A percentile compares a stretch with the other conserved stretches of the same genome.
phyloP scores from a whole-genome alignment of 73 alveolate species.

The Tetrahymena thermophila region DNA sequence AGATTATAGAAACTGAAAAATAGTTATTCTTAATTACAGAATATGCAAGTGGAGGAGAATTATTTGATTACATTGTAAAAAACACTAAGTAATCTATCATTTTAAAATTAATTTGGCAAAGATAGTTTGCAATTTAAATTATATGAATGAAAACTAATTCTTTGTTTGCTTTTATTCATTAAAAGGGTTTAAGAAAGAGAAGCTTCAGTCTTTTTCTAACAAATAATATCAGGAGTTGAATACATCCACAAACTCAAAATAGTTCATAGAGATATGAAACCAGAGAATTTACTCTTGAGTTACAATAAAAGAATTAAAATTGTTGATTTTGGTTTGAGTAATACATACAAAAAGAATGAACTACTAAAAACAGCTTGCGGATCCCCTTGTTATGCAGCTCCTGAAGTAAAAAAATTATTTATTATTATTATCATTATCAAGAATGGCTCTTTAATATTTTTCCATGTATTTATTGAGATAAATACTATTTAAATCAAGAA shows the following conservation, averaged over 20 bases:
- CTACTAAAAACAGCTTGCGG: conserved; percentile 81
- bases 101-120: neutral
- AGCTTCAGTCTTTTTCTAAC: conserved; percentile 69
- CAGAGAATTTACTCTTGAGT: conserved; percentile 81
- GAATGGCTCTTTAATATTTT: too few relatives aligned
- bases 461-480: too few relatives aligned
- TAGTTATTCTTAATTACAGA: conserved; percentile 71
- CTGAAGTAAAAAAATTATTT: conserved; percentile 35
- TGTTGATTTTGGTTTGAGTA: conserved; percentile 87
- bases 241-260: conserved; percentile 69
- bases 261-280: conserved; percentile 86
- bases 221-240: conserved; percentile 79
- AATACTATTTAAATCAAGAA: too few relatives aligned
- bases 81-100: conserved; percentile 13
- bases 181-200: conserved; percentile 67
- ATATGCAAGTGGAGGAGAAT: conserved; percentile 83
- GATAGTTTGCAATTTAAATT: too few relatives aligned
- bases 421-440: too few relatives aligned
- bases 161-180: too few relatives aligned
- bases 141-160: neutral
- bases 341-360: conserved; percentile 59
- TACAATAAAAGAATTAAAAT: conserved; percentile 62
- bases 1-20: conserved; percentile 72
- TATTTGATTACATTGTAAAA: conserved; percentile 64
- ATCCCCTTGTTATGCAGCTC: conserved; percentile 93